phyloP scores from a whole-genome alignment of 1,139 yeast species.

The Geotrichum europaeum region DNA sequence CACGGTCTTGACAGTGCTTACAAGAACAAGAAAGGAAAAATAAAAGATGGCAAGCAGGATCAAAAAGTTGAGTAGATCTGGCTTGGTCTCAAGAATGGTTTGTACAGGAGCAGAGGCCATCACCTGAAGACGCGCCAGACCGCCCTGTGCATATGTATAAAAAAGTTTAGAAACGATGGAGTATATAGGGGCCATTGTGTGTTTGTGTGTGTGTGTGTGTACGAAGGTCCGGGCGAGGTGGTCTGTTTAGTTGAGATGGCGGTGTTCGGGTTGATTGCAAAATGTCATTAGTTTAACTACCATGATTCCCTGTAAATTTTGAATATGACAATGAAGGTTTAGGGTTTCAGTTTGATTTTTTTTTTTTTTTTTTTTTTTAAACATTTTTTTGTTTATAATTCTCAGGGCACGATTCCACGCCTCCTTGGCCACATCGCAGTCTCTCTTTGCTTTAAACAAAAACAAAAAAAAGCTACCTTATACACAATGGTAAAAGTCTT shows the following conservation, averaged over 20 bases:
- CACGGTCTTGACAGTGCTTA: conserved; percentile 29
- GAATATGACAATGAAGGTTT: background rate
- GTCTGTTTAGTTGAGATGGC: background rate
- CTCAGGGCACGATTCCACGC: background rate
- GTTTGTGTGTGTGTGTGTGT: background rate
- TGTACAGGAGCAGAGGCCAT: conserved; percentile 19
- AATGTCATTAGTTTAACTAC: background rate
- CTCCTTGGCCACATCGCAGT: background rate
- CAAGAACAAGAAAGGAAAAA: conserved; percentile 28
- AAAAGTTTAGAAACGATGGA: background rate
- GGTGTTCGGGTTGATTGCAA: background rate
- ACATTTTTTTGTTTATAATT: background rate
- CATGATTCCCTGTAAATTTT: background rate
- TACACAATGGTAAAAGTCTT: conserved; percentile 58
- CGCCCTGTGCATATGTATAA: conserved; percentile 2
- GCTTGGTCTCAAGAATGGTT: conserved; percentile 22
- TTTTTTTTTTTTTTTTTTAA: background rate
- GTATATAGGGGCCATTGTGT: conserved; percentile 8
- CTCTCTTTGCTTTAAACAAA: background rate
- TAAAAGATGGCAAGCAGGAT: conserved; percentile 27
- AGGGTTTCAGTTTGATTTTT: background rate
- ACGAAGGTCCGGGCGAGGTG: background rate
- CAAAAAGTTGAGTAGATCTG: conserved; percentile 27
- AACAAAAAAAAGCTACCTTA: background rate
- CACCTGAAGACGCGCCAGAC: conserved; percentile 10